phyloP scores from a whole-genome alignment of 2,329 filamentous ascomycete species.

The Fusarium sororula region DNA sequence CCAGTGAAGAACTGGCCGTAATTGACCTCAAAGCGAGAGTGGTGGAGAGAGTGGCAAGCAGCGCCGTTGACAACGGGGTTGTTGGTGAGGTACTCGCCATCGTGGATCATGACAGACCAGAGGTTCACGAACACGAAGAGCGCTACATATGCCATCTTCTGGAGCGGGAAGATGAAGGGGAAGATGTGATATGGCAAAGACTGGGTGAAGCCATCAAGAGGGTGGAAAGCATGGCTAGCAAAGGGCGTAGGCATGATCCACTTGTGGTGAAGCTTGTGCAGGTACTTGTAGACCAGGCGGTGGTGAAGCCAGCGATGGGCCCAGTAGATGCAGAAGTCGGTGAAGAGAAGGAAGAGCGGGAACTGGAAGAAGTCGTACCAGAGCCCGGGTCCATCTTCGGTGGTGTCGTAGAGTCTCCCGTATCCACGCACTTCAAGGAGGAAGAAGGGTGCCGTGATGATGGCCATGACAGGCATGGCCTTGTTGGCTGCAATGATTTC shows the following conservation, averaged over 20 bases:
- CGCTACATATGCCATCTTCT: conserved; percentile 86
- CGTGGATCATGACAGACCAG: conserved; percentile 96
- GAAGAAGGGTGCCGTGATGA: conserved; percentile 85
- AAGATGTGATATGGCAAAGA: conserved; percentile 92
- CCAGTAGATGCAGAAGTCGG: conserved; percentile 91
- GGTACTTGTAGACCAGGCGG: conserved; percentile 77
- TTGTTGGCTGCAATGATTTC: conserved; percentile 84
- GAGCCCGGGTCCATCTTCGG: conserved; percentile 75
- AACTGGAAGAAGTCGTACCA: conserved; percentile 87
- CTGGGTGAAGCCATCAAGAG: conserved; percentile 89
- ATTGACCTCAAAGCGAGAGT: conserved; percentile 70
- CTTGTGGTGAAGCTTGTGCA: conserved; percentile 99
- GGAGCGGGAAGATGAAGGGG: conserved; percentile 90
- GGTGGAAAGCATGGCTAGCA: conserved; percentile 94
- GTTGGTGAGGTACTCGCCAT: conserved; percentile 93
- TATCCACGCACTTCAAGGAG: conserved; percentile 84
- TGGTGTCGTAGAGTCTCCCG: conserved; percentile 86
- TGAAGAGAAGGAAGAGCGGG: conserved; percentile 87
- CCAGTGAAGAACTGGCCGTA: conserved; percentile 94
- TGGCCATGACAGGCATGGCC: conserved; percentile 82
- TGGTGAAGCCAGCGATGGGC: conserved; percentile 89
- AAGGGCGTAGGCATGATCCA: conserved; percentile 99
- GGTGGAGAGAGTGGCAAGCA: conserved; percentile 85
- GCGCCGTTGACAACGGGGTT: conserved; percentile 93
- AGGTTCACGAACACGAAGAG: conserved; percentile 95